Evolutionary conservation across 352 stramenopile genomes (phyloP).

Genomic region (Paralagenidium karlingii): DNA sequence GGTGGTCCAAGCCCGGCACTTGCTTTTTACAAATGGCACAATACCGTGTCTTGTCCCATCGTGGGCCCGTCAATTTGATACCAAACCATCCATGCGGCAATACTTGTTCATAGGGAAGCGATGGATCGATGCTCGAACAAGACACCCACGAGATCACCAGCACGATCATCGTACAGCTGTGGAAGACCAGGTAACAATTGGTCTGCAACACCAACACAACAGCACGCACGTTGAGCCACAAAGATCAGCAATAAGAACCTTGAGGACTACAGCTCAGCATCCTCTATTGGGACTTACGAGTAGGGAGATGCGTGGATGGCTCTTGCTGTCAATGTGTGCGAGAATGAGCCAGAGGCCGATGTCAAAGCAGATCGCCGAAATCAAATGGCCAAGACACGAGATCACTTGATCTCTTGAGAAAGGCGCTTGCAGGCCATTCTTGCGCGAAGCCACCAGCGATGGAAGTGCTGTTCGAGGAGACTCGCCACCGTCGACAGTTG

Average conservation of each 20-base stretch:
- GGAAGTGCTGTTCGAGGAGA: background rate
- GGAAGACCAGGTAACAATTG: background rate
- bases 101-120: slow-evolving; percentile 58
- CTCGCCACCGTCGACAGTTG: background rate
- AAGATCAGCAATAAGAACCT: no score
- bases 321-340: slow-evolving; percentile 1
- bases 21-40: slow-evolving; percentile 69
- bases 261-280: background rate
- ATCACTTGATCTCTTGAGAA: slow-evolving; percentile 72
- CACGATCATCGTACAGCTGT: background rate
- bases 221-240: no score
- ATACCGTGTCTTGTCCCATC: slow-evolving; percentile 75
- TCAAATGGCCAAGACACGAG: slow-evolving; percentile 47
- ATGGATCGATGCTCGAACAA: slow-evolving; percentile 34
- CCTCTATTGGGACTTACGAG: slow-evolving; percentile 4
- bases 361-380: slow-evolving; percentile 57
- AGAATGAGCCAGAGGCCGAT: slow-evolving; percentile 18
- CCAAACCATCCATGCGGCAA: slow-evolving; percentile 50
- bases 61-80: slow-evolving; percentile 37
- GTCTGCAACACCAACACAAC: background rate
- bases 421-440: slow-evolving; percentile 53
- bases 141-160: slow-evolving; percentile 9
- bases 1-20: slow-evolving; percentile 69
- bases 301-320: slow-evolving; percentile 1
- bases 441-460: slow-evolving; percentile 23